Base-by-base conservation (phyloP, 139 green algal genomes). In the Pleodorina starrii region DNA sequence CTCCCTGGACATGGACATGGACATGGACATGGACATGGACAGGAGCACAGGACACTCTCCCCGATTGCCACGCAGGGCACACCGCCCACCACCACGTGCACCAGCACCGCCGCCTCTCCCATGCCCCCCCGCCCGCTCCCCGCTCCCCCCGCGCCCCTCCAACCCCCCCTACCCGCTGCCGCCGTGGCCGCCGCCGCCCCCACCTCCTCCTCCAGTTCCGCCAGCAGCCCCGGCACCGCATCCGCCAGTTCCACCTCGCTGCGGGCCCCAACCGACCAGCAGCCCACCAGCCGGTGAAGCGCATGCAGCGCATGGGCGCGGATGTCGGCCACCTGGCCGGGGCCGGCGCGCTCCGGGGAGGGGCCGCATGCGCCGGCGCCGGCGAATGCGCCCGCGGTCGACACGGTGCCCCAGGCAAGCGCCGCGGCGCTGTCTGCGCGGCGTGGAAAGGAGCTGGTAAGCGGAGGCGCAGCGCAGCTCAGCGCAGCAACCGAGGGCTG, bases 231-330 rank as follows among this genome's bases (percentile, higher is more conserved):
- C 36, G 51, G 51, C 57, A 85, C 54, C 54, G 51, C 54, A 27
- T 72, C 50, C 78, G 54, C 78, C 51, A 72, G 48, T 27, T 35
- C 29, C 48, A 46, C 76, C 48, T 84, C 76, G 35, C 48, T 32
- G n/a, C 19, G 9, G 12, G 48, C 48, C 29, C 12, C 29, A 32
- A 43, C 35, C 46, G 48, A 27, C 76, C 76, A 84, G 35, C 14
- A 69, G 4, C n/a, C 76, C 51, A 84, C 48, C 76, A 84, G 76
- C n/a, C 48, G 76, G 48, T 84, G 76, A 46, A 84, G 76, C 10
- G 48, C 48, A 11, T 29, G 38, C 50, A 63, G 27, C 7, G 46
- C 46, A 11, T 83, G 25, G 11, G 44, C 44, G 44, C 75, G 46
- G 38, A 80, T 80, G 42, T 80, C 75, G 7, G 75, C 75, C 16